Base-by-base conservation (phyloP, 2,329 filamentous ascomycete genomes). In the Trichoderma cornu-damae region DNA sequence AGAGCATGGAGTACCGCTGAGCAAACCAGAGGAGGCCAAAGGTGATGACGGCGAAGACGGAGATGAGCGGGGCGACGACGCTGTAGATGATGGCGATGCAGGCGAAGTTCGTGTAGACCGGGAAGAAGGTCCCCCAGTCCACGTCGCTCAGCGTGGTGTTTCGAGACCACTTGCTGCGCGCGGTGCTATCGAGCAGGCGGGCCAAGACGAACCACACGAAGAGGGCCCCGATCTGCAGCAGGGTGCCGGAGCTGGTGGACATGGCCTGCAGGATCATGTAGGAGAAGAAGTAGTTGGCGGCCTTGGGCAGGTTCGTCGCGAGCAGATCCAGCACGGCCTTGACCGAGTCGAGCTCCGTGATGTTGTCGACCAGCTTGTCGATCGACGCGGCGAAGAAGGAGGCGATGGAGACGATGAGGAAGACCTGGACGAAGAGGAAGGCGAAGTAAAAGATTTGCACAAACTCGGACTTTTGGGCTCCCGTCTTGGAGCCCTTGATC, bases 241-340 rank as follows among this genome's bases (percentile, higher is more conserved):
- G 77, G 1, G 90, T 93, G 70, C 89, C 91, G 1, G 93, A 93
- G 70, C 91, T 96, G 61, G 90, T 91, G 61, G 90, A 91, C 65
- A 97, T 79, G 0, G 92, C 90, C 67, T 97, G 94, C 8, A 99
- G 85, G 68, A 96, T 87, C 85, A 99, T 92, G 80, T 99, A 99
- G 1, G 90, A 93, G 78, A 96, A 97, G 77, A 97, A 99, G 72
- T 97, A 99, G 69, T 96, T 96, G 64, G 90, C 88, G 0, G 92
- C 87, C 64, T 84, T 88, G 2, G 94, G 94, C 4, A 99, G 76
- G 60, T 92, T 94, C 9, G 77, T 70, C 0, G 93, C 93, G 26
- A 99, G 75, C 0, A 88, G 78, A 16, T 83, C 71, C 0, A 94
- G 83, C 58, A 95, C 82, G 35, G 79, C 79, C n/a, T 76, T 73